Evolutionary conservation across 805 yeast genomes (phyloP).

Genomic region (Metschnikowia borealis): DNA sequence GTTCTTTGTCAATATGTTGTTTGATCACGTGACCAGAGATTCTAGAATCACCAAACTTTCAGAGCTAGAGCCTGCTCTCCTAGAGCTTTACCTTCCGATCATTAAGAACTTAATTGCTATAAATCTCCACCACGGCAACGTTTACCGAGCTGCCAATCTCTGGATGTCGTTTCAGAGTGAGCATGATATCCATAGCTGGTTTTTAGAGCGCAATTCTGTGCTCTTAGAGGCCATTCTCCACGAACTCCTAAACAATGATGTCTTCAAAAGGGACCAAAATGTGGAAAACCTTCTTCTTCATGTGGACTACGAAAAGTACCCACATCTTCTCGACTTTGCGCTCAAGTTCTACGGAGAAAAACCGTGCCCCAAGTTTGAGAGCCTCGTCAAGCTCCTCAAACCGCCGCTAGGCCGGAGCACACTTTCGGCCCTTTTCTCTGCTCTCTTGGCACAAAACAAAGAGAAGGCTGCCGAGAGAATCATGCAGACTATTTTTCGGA

Average conservation of each 20-base stretch:
- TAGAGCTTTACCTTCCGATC: background rate
- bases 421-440: slow-evolving; percentile 28
- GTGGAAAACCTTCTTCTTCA: background rate
- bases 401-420: slow-evolving; percentile 33
- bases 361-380: slow-evolving; percentile 10
- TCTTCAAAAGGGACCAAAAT: background rate
- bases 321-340: slow-evolving; percentile 13
- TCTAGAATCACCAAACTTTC: background rate
- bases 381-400: slow-evolving; percentile 19
- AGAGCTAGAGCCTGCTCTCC: background rate
- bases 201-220: slow-evolving; percentile 2
- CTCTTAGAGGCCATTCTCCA: slow-evolving; percentile 3
- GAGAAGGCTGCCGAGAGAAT: slow-evolving; percentile 28
- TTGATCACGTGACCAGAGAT: slow-evolving; percentile 7
- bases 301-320: slow-evolving; percentile 1
- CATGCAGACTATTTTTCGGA: slow-evolving; percentile 26
- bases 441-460: slow-evolving; percentile 26
- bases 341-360: slow-evolving; percentile 20
- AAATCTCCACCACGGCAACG: slow-evolving; percentile 15
- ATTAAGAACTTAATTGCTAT: background rate
- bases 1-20: slow-evolving; percentile 19
- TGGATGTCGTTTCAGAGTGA: slow-evolving; percentile 11
- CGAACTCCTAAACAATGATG: background rate
- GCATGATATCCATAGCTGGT: background rate
- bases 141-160: slow-evolving; percentile 13